Conservation (phyloP, 2,329 filamentous ascomycete species). For the Rhynchosporium secalis region DNA sequence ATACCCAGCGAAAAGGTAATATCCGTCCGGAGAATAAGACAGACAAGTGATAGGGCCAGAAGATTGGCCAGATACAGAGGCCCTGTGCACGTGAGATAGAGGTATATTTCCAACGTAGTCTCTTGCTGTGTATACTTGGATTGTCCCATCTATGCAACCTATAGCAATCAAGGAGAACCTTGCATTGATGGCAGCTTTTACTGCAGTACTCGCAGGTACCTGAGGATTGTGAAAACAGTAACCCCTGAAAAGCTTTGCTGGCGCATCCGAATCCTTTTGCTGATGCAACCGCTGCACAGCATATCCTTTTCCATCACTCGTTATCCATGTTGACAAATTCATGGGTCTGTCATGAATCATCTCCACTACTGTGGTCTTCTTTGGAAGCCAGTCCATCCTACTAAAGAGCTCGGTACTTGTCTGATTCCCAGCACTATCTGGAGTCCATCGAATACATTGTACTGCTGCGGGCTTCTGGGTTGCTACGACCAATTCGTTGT, state of each 20-base stretch:
- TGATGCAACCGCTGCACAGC: conserved; percentile 74
- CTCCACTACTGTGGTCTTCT: conserved; percentile 72
- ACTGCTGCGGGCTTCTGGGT: conserved; percentile 91
- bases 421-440: conserved; percentile 77
- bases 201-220: conserved; percentile 58
- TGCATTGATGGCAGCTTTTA: conserved; percentile 83
- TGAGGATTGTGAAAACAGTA: conserved; percentile 84
- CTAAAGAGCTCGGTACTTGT: conserved; percentile 88
- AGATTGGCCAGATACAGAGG: conserved; percentile 65
- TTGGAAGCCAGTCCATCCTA: conserved; percentile 82
- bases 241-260: conserved; percentile 73
- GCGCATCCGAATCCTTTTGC: conserved; percentile 46
- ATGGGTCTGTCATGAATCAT: conserved; percentile 96
- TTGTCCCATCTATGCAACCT: conserved; percentile 74
- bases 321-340: conserved; percentile 93
- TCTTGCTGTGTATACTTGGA: conserved; percentile 87
- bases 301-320: conserved; percentile 82
- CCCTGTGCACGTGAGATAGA: conserved; percentile 73
- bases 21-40: conserved; percentile 90
- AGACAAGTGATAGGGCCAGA: conserved; percentile 74
- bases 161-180: conserved; percentile 91
- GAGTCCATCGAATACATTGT: conserved; percentile 93
- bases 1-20: conserved; percentile 92
- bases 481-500: conserved; percentile 89
- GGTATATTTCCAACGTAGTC: conserved; percentile 95